A percentile compares a stretch with the other conserved stretches of the same genome.
These are phyloP conservation scores for Ramaria rubella DNA, from an alignment of 768 basidiomycete genomes.

Conservation along the genomic window DNA sequence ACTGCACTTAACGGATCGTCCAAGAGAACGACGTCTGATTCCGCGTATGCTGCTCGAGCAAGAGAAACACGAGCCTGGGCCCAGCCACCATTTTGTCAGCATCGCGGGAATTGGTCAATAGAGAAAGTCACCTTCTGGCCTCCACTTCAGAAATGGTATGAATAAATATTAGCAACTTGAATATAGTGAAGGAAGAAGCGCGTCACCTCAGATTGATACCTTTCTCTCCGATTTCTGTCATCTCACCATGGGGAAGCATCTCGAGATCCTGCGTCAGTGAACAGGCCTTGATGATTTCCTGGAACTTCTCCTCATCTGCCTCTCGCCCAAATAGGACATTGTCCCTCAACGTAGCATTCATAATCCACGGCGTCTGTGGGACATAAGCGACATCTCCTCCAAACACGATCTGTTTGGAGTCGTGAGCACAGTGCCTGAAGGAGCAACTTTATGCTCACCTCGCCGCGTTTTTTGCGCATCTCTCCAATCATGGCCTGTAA, in stretches of 20 bases:
- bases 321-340: constrained; percentile 71
- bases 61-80: constrained; percentile 63
- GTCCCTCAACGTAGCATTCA: constrained; percentile 59
- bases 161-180: background rate
- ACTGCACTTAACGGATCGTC: constrained; percentile 81
- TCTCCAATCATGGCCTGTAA: constrained; percentile 56
- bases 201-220: constrained; percentile 53
- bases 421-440: background rate
- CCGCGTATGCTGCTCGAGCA: constrained; percentile 71
- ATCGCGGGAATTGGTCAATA: background rate
- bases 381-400: constrained; percentile 53
- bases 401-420: constrained; percentile 37
- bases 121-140: constrained; percentile 28
- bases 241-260: constrained; percentile 62
- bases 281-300: constrained; percentile 55
- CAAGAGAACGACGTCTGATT: constrained; percentile 65
- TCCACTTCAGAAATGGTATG: constrained; percentile 14
- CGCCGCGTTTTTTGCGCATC: constrained; percentile 55
- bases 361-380: constrained; percentile 58
- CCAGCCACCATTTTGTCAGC: background rate
- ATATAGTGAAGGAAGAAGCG: background rate
- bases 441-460: constrained; percentile 31
- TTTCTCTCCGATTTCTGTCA: constrained; percentile 71
- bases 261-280: constrained; percentile 65
- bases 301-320: constrained; percentile 55